phyloP scores from a whole-genome alignment of 768 basidiomycete species.

The Goffeauzyma gilvescens region DNA sequence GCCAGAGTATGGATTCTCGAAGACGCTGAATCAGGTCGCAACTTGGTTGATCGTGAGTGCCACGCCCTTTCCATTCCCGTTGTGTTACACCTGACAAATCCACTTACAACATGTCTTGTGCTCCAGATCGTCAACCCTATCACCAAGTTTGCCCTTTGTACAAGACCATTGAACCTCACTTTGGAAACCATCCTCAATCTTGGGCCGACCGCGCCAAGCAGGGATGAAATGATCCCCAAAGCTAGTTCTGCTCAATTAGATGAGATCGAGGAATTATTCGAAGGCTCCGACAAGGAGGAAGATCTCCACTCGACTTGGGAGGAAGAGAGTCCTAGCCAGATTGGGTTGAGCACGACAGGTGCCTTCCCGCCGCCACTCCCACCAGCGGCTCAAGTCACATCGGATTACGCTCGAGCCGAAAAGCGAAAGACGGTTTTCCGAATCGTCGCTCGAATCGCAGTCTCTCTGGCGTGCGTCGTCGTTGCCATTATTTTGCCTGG shows the following conservation, averaged over 20 bases:
- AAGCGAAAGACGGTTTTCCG: conserved; percentile 14
- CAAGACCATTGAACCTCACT: conserved; percentile 66
- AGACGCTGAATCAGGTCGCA: conserved; percentile 48
- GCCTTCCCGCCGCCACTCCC: conserved; percentile 19
- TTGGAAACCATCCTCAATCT: conserved; percentile 41
- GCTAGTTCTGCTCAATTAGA: too few species aligned
- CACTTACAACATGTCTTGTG: not conserved
- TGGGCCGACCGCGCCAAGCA: too few species aligned
- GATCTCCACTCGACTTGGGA: not conserved
- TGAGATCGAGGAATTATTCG: too few species aligned
- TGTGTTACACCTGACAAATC: conserved; percentile 33
- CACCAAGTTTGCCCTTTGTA: conserved; percentile 71
- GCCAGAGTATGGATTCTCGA: conserved; percentile 46
- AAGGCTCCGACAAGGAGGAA: too few species aligned
- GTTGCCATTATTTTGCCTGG: conserved; percentile 61
- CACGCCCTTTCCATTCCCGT: conserved; percentile 40
- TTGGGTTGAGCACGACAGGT: conserved; percentile 5
- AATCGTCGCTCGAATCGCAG: conserved; percentile 41
- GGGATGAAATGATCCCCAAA: too few species aligned
- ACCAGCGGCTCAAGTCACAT: not conserved
- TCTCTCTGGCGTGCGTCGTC: conserved; percentile 45
- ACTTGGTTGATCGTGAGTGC: conserved; percentile 70
- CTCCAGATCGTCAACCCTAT: conserved; percentile 14
- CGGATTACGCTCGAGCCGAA: conserved; percentile 4
- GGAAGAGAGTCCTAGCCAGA: conserved; percentile 2